Base-by-base conservation (phyloP, 257 asterid species). In the Fraxinus pennsylvanica region DNA sequence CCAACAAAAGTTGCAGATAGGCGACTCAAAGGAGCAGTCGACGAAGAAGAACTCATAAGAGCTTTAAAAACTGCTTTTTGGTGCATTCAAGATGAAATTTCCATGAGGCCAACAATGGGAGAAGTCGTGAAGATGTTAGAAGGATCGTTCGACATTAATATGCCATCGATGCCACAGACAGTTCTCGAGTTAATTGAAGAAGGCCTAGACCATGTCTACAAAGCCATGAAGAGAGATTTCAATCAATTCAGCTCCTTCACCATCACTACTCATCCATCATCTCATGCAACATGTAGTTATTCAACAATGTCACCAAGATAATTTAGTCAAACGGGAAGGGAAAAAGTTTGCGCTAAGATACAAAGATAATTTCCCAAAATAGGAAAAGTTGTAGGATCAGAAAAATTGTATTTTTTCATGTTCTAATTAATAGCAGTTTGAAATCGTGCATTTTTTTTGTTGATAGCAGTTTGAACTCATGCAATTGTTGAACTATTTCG, bases 271-370 rank as follows among this genome's bases (percentile, higher is more conserved):
- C 94, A 82, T 68, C 92, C 88, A 27, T 88, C 97, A 7, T 92
- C 97, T 75, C 85, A 21, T 67, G 99, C 97, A 19, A 92, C 99
- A 2, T 94, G 97, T 86, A 94, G 96, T 81, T 74, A 90, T 76
- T 89, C 97, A 78, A 78, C 95, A 63, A 85, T 94, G 91, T 92
- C 98, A 14, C 97, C 98, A 0, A 92, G 97, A 94, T 94, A 79
- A 74, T 74, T 29, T 30, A 54, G 63, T n/a, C 52, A 14, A 47
- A 57, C 47, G 22, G 5, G 68, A 9, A 71, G 9, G 14, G 50
- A 68, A 50, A 9, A 52, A 36, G 33, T 3, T 10, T 75, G 61
- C 45, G 43, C 66, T 80, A 75, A 71, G 76, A 78, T 71, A 41
- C 50, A 12, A 41, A 73, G 13, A 41, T 10, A 41, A 41, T 79